phyloP scores from a whole-genome alignment of 1,139 yeast species.

The Geotrichum klebahnii region DNA sequence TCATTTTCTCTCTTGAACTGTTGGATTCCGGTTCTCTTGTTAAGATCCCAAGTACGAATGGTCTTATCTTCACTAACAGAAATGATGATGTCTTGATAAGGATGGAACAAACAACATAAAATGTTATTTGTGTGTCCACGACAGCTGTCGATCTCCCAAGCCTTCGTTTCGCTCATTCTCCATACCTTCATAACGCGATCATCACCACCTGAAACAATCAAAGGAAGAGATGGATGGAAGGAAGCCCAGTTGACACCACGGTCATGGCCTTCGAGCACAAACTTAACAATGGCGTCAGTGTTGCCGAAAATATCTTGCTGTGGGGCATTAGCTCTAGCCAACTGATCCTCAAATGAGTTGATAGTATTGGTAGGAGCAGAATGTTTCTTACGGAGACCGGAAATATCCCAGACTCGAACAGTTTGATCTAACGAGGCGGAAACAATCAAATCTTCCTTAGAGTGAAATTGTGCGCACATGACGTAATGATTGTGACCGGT shows the following conservation, averaged over 20 bases:
- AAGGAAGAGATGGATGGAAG: slow-evolving; percentile 93
- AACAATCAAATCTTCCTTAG: slow-evolving; percentile 87
- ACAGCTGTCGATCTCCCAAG: slow-evolving; percentile 99
- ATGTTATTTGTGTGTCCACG: slow-evolving; percentile 96
- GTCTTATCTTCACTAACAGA: slow-evolving; percentile 97
- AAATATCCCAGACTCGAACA: slow-evolving; percentile 98
- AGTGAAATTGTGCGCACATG: slow-evolving; percentile 97
- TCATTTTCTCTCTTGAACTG: slow-evolving; percentile 93
- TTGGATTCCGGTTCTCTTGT: slow-evolving; percentile 87
- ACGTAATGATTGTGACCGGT: slow-evolving; percentile 99
- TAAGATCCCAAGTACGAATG: slow-evolving; percentile 95
- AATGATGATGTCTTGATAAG: slow-evolving; percentile 83
- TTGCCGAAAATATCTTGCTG: slow-evolving; percentile 93
- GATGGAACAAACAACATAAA: slow-evolving; percentile 85
- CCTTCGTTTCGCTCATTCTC: slow-evolving; percentile 97
- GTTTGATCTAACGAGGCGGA: slow-evolving; percentile 96
- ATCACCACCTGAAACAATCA: slow-evolving; percentile 94
- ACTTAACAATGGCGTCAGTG: slow-evolving; percentile 90
- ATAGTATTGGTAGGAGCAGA: slow-evolving; percentile 59
- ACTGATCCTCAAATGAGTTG: slow-evolving; percentile 70
- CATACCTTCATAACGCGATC: slow-evolving; percentile 92
- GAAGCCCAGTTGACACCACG: slow-evolving; percentile 98
- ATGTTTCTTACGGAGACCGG: slow-evolving; percentile 91
- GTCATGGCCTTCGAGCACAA: slow-evolving; percentile 95
- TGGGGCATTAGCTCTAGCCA: slow-evolving; percentile 47